Evolutionary conservation across 2,329 filamentous ascomycete species (phyloP).

Genomic region (Fusarium aywerte): DNA sequence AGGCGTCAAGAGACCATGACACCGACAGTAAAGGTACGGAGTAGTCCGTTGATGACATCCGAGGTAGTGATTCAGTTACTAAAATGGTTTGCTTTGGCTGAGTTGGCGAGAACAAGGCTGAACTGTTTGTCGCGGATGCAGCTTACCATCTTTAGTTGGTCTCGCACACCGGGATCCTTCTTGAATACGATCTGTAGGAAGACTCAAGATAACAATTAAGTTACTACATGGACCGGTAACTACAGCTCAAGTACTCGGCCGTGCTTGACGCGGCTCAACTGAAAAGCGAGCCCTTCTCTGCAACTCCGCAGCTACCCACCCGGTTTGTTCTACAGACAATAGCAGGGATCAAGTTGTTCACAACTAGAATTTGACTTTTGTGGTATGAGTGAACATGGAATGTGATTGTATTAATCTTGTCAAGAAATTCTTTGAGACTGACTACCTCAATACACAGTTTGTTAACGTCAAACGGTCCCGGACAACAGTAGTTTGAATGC

Average conservation of each 20-base stretch:
- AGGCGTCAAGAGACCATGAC: background rate
- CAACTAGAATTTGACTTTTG: background rate
- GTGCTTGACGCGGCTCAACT: background rate
- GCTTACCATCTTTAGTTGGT: background rate
- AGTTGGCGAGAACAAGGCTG: background rate
- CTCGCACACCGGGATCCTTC: background rate
- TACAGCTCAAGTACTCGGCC: background rate
- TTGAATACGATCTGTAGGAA: background rate
- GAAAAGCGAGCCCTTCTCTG: slow-evolving; percentile 12
- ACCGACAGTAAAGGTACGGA: background rate
- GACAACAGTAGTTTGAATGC: background rate
- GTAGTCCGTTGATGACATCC: background rate
- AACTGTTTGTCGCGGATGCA: background rate
- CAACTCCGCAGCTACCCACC: background rate
- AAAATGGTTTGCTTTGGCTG: background rate
- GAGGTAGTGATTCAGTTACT: background rate
- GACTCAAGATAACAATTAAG: background rate
- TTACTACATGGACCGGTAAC: no score
- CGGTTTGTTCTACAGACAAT: background rate
- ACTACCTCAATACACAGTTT: background rate
- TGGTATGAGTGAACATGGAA: background rate
- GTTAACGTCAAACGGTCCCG: background rate
- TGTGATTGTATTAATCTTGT: background rate
- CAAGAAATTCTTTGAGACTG: background rate
- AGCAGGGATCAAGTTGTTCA: background rate